These are phyloP conservation scores for Naganishia antarctica DNA, from an alignment of 768 basidiomycete genomes.

Conservation along the genomic window DNA sequence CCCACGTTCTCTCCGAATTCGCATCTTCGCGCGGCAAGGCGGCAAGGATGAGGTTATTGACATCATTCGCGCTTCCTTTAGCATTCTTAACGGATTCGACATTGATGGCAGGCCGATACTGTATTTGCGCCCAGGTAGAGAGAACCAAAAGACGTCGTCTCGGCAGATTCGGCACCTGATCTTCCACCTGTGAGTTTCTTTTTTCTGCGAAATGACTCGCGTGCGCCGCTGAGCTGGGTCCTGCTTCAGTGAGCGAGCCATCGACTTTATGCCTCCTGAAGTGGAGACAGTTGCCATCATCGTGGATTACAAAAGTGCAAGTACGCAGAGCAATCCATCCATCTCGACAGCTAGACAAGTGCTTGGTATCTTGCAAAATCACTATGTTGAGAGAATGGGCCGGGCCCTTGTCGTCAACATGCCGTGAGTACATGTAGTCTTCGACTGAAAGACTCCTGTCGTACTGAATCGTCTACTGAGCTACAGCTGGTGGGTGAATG, in stretches of 20 bases:
- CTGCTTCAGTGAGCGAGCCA: constrained; percentile 70
- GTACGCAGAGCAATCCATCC: constrained; percentile 75
- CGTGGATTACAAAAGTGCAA: constrained; percentile 79
- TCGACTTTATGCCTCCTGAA: constrained; percentile 78
- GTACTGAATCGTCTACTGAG: constrained; percentile 49
- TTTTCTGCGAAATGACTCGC: background rate
- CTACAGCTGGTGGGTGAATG: constrained; percentile 56
- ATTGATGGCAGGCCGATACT: constrained; percentile 78
- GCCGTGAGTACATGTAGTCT: constrained; percentile 57
- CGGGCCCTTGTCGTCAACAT: constrained; percentile 78
- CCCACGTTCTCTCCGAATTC: too few relatives aligned
- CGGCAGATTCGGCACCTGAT: constrained; percentile 80
- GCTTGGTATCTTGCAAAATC: constrained; percentile 73
- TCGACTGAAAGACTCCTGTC: background rate
- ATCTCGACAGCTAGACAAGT: constrained; percentile 74
- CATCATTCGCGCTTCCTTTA: constrained; percentile 40
- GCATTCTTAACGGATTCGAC: constrained; percentile 79
- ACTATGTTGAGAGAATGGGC: constrained; percentile 65
- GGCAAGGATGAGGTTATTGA: too few relatives aligned
- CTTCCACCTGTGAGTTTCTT: constrained; percentile 66
- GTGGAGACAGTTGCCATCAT: constrained; percentile 78
- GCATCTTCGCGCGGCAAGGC: too few relatives aligned
- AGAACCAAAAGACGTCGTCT: constrained; percentile 72
- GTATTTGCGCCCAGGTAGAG: constrained; percentile 80
- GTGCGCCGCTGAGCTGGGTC: background rate